Evolutionary conservation across 805 yeast genomes (phyloP).

Genomic region (Kuraishia ogatae): DNA sequence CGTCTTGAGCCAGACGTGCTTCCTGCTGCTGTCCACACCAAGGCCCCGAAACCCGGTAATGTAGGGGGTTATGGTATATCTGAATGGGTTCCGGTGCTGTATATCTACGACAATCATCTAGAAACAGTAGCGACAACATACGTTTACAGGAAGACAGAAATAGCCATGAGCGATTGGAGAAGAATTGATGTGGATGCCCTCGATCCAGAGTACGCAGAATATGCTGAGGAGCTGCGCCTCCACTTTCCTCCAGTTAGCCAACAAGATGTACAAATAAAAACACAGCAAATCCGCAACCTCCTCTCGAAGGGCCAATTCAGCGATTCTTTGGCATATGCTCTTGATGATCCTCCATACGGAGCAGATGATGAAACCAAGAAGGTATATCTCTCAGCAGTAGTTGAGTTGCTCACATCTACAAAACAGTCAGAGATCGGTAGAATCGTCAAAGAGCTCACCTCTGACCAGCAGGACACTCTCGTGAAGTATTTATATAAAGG

Average conservation of each 20-base stretch:
- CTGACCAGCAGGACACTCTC: constrained; percentile 67
- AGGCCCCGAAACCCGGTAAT: background rate
- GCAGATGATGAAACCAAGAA: constrained; percentile 51
- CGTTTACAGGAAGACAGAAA: background rate
- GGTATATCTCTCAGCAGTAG: constrained; percentile 43
- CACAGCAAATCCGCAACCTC: constrained; percentile 49
- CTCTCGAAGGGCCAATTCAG: constrained; percentile 65
- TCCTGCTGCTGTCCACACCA: background rate
- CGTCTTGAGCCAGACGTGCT: background rate
- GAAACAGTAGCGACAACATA: constrained; percentile 34
- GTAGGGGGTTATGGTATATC: background rate
- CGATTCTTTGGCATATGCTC: constrained; percentile 56
- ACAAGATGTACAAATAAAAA: constrained; percentile 46
- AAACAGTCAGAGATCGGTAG: constrained; percentile 58
- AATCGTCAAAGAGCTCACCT: constrained; percentile 48
- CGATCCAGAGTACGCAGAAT: constrained; percentile 71
- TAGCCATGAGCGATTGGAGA: constrained; percentile 74
- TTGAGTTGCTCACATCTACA: constrained; percentile 63
- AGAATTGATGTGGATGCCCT: constrained; percentile 88
- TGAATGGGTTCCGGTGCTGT: no score
- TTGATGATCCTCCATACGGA: constrained; percentile 78
- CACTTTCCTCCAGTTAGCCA: constrained; percentile 39
- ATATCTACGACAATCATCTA: constrained; percentile 21
- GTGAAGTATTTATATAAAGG: constrained; percentile 81
- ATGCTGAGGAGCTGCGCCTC: constrained; percentile 55